Base-by-base conservation (phyloP, 805 yeast genomes). In the Barnettozyma sp. region DNA sequence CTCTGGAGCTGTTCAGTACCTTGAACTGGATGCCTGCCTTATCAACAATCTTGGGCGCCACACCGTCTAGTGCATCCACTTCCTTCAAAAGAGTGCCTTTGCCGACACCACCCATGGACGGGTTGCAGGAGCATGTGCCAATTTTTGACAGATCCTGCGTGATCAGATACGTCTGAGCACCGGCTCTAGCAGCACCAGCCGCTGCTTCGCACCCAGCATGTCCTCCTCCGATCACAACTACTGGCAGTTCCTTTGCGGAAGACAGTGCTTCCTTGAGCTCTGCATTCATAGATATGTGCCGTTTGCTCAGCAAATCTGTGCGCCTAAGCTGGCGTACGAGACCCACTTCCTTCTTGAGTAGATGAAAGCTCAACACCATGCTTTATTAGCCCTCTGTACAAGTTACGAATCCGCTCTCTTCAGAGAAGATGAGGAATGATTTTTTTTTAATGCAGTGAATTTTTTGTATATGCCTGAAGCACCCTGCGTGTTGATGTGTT, bases 171-270 rank as follows among this genome's bases (percentile, higher is more conserved):
- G 95, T 81, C 4, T 52, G 42, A 2, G 80, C 71, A 1, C 97
- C 97, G 1, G 83, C 54, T 43, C 99, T 67, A 1, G 97, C 95
- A 1, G 95, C 68, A 1, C 90, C 97, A 0, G 96, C 70, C 3
- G 95, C 92, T 0, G 99, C 98, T 59, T 92, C 99, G 48, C 95
- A 80, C 10, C 99, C 99, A 23, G 98, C 98, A 63, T 92, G 99
- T 0, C 99, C 99, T 10, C 94, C 99, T 5, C 99, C 99, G 15
- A 92, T 76, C 5, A 92, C 90, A 2, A 90, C 70, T 1, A 87
- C 96, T 0, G 87, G 90, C 31, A 53, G 43, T 8, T 44, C 46
- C 22, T 41, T 33, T 1, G 56, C 43, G 3, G 33, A 22, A 6
- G 19, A 5, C 12, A 52, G 34, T 2, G 45, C 32, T 8, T 18